Evolutionary conservation across 225 moss, liverwort and hornwort genomes (phyloP).

Genomic region (Neckera pumila): DNA sequence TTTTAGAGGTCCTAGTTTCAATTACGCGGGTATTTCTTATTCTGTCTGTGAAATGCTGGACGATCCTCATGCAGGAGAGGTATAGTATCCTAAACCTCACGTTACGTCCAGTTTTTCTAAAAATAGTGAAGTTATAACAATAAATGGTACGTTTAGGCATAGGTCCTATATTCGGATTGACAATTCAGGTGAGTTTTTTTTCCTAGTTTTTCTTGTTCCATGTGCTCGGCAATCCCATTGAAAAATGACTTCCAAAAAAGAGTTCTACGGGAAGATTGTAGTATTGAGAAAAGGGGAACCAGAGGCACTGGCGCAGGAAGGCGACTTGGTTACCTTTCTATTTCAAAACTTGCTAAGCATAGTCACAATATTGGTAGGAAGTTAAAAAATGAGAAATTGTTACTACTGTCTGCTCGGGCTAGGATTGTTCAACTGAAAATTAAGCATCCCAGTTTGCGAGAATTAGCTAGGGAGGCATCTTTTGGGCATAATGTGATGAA

Average conservation of each 20-base stretch:
- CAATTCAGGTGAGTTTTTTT: background rate
- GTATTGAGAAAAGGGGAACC: background rate
- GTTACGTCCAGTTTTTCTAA: accelerated
- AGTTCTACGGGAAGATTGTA: background rate
- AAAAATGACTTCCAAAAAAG: background rate
- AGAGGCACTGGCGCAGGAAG: background rate
- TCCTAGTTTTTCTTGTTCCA: background rate
- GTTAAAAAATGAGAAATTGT: background rate
- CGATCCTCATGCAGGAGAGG: background rate
- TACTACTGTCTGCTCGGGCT: too few species aligned
- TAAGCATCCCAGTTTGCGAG: background rate
- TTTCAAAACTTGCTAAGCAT: background rate
- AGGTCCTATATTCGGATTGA: background rate
- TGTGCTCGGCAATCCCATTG: background rate
- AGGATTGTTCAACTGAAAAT: background rate
- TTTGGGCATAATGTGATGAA: background rate
- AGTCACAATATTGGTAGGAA: accelerated
- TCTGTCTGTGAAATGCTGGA: accelerated
- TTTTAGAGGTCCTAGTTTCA: background rate
- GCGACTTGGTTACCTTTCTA: background rate
- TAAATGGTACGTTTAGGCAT: background rate
- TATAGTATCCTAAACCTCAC: background rate
- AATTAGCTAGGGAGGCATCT: background rate
- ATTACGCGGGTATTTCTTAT: background rate
- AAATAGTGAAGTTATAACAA: too few species aligned